Conservation (phyloP, 108 stramenopile genomes). For the Cylindrotheca closterium region DNA sequence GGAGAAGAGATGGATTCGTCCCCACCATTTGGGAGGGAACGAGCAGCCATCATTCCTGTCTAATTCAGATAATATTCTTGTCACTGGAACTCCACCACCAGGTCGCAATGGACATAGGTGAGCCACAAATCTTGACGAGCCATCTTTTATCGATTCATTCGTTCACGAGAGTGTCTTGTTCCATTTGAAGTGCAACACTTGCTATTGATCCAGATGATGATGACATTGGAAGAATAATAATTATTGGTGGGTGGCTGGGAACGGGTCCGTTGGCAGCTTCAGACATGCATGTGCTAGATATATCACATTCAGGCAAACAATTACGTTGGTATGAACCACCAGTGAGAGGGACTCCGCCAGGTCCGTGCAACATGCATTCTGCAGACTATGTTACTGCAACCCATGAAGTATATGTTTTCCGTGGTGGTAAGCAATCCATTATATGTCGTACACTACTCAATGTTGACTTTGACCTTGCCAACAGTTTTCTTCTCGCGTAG, state of each 20-base stretch:
- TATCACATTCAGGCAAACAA: slow-evolving; percentile 41
- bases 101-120: slow-evolving; percentile 89
- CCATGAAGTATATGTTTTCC: slow-evolving; percentile 85
- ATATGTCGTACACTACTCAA: no score
- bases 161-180: background rate
- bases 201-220: slow-evolving; percentile 55
- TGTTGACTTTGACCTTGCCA: no score
- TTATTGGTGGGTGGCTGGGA: slow-evolving; percentile 95
- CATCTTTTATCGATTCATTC: background rate
- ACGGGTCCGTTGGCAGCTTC: slow-evolving; percentile 82
- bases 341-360: slow-evolving; percentile 70
- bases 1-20: slow-evolving; percentile 71
- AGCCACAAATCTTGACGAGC: background rate
- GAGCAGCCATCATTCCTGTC: background rate
- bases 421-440: slow-evolving; percentile 92
- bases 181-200: slow-evolving; percentile 64
- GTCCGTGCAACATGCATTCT: slow-evolving; percentile 97
- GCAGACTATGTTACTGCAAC: slow-evolving; percentile 76
- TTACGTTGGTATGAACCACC: slow-evolving; percentile 66
- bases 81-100: slow-evolving; percentile 70
- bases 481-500: no score
- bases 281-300: slow-evolving; percentile 85
- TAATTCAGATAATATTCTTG: slow-evolving; percentile 12
- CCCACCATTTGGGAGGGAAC: slow-evolving; percentile 21
- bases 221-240: slow-evolving; percentile 72